Conservation (phyloP, 2,329 filamentous ascomycete species). For the Cladobotryum protrusum region DNA sequence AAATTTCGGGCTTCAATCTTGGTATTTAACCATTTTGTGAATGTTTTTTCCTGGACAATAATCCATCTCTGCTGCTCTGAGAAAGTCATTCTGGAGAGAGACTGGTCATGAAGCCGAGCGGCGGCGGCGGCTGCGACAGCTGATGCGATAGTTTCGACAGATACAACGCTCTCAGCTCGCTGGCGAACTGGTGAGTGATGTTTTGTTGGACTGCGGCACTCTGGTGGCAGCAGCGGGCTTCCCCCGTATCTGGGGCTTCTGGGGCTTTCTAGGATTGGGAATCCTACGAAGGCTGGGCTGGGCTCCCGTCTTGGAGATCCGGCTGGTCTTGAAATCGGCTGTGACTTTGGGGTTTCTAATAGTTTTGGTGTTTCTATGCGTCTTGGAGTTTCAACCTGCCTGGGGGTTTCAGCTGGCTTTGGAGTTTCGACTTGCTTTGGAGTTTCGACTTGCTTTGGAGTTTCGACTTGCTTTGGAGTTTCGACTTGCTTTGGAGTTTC, state of each 20-base stretch:
- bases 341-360: neutral
- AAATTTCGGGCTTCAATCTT: conserved; percentile 77
- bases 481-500: neutral
- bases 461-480: neutral
- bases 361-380: neutral
- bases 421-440: neutral
- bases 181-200: conserved; percentile 19
- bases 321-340: conserved; percentile 21
- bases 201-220: neutral
- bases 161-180: conserved; percentile 25
- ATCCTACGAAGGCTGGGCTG: neutral
- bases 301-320: neutral
- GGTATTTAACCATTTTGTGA: conserved; percentile 98
- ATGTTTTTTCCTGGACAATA: conserved; percentile 94
- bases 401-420: neutral
- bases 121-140: conserved; percentile 33
- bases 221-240: neutral
- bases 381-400: neutral
- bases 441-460: neutral
- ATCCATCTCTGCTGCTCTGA: conserved; percentile 62
- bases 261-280: conserved; percentile 3
- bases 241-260: conserved; percentile 6
- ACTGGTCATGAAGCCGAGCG: conserved; percentile 38
- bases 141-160: conserved; percentile 35
- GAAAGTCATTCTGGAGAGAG: conserved; percentile 55